A percentile compares a stretch with the other conserved stretches of the same genome.
Evolutionary conservation across 148 eudicot genomes (phyloP).

Genomic region (Fagopyrum esculentum): DNA sequence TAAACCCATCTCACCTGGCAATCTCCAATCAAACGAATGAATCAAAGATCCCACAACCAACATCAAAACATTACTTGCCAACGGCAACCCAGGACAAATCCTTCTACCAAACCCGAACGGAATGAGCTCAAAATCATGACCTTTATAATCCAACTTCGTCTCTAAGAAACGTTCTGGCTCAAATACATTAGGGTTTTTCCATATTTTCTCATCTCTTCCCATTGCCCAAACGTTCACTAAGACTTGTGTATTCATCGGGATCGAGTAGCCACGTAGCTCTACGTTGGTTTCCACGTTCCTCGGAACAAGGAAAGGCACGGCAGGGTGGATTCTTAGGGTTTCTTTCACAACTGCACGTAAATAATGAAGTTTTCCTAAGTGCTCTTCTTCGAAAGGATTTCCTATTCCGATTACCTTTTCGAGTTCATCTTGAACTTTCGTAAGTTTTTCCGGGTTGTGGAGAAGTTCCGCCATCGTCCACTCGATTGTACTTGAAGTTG

Average conservation of each 20-base stretch:
- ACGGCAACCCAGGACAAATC: conserved; percentile 5
- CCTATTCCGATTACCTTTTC: conserved; percentile 9
- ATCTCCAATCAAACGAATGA: conserved; percentile 8
- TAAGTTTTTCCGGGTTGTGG: conserved; percentile 14
- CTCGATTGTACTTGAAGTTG: conserved; percentile 14
- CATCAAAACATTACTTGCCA: neutral
- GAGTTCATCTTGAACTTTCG: conserved; percentile 15
- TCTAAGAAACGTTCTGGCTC: conserved; percentile 9
- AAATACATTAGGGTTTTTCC: neutral
- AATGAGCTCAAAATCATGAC: conserved; percentile 5
- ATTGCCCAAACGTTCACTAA: conserved; percentile 11
- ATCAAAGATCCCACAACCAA: conserved; percentile 7
- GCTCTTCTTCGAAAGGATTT: conserved; percentile 16
- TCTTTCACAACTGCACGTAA: conserved; percentile 18
- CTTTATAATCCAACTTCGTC: neutral
- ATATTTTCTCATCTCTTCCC: conserved; percentile 2
- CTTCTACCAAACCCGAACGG: conserved; percentile 10
- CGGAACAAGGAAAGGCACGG: conserved; percentile 23
- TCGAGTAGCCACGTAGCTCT: conserved; percentile 14
- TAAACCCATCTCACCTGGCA: neutral
- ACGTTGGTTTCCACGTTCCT: conserved; percentile 19
- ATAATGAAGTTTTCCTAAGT: conserved; percentile 22
- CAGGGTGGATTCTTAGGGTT: conserved; percentile 5
- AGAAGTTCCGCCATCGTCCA: conserved; percentile 20
- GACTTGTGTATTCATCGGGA: conserved; percentile 18